phyloP scores from a whole-genome alignment of 75 land plant species.

The Cryptomeria japonica region DNA sequence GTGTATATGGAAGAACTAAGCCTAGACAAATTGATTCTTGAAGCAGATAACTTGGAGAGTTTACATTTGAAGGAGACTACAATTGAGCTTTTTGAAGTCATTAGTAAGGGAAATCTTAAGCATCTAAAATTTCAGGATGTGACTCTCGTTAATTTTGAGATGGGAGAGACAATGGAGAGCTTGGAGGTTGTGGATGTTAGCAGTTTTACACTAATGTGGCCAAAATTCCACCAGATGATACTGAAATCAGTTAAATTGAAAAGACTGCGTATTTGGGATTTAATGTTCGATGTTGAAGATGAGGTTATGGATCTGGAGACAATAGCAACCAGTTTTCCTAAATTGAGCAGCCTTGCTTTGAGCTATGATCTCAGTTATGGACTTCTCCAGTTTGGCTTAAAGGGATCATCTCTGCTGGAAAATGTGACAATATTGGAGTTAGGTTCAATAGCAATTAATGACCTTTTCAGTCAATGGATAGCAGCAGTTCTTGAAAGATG shows the following conservation, averaged over 20 bases:
- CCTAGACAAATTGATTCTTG: conserved; percentile 66
- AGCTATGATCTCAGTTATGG: conserved; percentile 62
- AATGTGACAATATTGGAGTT: conserved; percentile 64
- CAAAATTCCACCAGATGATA: conserved; percentile 73
- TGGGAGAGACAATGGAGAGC: conserved; percentile 65
- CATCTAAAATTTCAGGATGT: conserved; percentile 72
- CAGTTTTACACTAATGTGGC: conserved; percentile 70
- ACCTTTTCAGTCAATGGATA: conserved; percentile 64
- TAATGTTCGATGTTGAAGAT: conserved; percentile 65
- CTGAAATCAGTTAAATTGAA: conserved; percentile 54
- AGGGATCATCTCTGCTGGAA: conserved; percentile 47
- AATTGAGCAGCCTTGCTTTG: conserved; percentile 52
- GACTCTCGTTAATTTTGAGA: conserved; percentile 66
- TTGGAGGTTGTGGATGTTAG: conserved; percentile 72
- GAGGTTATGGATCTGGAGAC: conserved; percentile 69
- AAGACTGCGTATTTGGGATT: conserved; percentile 67
- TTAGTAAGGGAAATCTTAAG: conserved; percentile 56
- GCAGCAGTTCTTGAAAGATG: conserved; percentile 64
- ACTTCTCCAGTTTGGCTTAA: conserved; percentile 42
- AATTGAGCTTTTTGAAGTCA: conserved; percentile 68
- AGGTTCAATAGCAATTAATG: conserved; percentile 65
- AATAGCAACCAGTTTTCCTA: conserved; percentile 61
- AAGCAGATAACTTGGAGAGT: conserved; percentile 68
- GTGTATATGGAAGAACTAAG: conserved; percentile 61
- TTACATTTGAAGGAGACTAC: conserved; percentile 60